Base-by-base conservation (phyloP, 495 filamentous ascomycete species). In the Hypomontagnella monticulosa region DNA sequence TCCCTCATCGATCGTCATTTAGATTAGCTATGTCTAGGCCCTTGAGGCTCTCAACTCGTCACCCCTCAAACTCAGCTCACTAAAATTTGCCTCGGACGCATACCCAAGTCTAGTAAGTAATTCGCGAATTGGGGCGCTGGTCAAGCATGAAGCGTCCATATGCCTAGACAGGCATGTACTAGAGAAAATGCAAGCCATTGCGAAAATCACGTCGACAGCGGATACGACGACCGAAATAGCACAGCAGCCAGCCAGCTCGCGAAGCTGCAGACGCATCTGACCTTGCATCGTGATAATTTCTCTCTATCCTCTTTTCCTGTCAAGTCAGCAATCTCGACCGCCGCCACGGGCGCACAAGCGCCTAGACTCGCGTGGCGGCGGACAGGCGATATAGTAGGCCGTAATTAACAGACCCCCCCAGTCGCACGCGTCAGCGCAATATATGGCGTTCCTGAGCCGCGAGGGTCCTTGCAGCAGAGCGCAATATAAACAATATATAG, bases 371-470 rank as follows among this genome's bases (percentile, higher is more conserved):
- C 16, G 33, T 19, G 11, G 20, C 19, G 34, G 23, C 12, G 16
- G 18, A 3, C 34, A 11, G 34, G 49, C 49, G 33, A 20, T 27
- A 27, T 27, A 27, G 23, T 27, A 27, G 23, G 23, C 23, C 23
- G 23, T 27, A 27, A 27, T 27, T 27, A 27, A 47, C 3, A 20
- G 3, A 36, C 47, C 2, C 16, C 32, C 8, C n/a, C n/a, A n/a
- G 3, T 18, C 32, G 38, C 50, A 56, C 56, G 56, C 63, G 56
- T 66, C 43, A 66, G 63, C 51, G 50, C 38, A 66, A 66, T 61
- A 8, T 66, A 6, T n/a, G 23, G 23, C 50, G 43, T 37, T 51
- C 16, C 37, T 56, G 10, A 36, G 34, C 40, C 47, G 14, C 42
- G 12, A 36, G 10, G 18, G 34, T 8, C 3, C 50, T 1, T 37